Evolutionary conservation across 495 filamentous ascomycete species (phyloP), one percentile per base, ranked within the genome.

Genomic region (Tuber microsphaerosporum): DNA sequence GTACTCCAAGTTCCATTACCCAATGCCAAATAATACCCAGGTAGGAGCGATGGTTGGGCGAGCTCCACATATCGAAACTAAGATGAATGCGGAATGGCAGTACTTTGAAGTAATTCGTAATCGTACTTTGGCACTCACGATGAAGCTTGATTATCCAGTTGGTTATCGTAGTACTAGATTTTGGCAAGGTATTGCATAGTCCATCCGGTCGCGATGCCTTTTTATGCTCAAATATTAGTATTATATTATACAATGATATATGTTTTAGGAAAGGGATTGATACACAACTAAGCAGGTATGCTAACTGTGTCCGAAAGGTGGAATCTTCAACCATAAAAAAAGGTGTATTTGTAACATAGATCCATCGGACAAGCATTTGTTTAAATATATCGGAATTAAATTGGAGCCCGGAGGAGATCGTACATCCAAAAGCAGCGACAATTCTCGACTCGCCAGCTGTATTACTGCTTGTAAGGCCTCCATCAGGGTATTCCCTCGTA

Each of bases 41-140:
- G 5, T 46, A 75, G 0, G 42, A 39, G 6, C 14, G 22, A 16
- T 75, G 70, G 20, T 75, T 72, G 5, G 43, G 69, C 0, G 34
- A 37, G 39, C 39, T 75, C 70, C 70, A 75, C 22, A 75, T 56
- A 42, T 75, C 42, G 2, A 72, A 72, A 12, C 7, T 74, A 7
- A 8, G 22, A 68, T 70, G 48, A 2, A 56, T 56, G 1, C 1
- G 2, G 9, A 56, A n/a, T 5, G 22, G 48, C 0, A 10, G 48
- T 6, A 7, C 22, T 56, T n/a, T 9, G 6, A 56, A n/a, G 9
- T 56, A 56, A 22, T 9, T 56, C 8, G 9, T 26, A 9, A 56
- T 12, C n/a, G 1, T 56, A 10, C 8, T 56, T 7, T 20, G 45
- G 44, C 19, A 56, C 48, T 56, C 8, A 2, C 2, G 22, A 56